Evolutionary conservation across 2,329 filamentous ascomycete genomes (phyloP).

Genomic region (Lasiodiplodia gonubiensis): DNA sequence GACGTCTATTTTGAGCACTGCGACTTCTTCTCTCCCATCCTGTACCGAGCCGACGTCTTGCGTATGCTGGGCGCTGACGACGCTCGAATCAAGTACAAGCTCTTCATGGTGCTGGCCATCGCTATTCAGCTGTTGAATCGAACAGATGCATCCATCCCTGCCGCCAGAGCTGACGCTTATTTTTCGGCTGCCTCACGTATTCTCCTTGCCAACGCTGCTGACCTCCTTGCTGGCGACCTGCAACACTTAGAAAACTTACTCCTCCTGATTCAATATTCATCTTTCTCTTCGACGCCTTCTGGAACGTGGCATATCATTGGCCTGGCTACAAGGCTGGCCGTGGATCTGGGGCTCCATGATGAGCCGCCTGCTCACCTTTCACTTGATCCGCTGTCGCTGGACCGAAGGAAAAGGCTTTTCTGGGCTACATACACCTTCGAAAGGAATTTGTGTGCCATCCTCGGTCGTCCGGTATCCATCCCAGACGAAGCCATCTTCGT

Average conservation of each 20-base stretch:
- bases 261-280: not conserved
- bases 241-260: slow-evolving; percentile 5
- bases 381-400: slow-evolving; percentile 1
- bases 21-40: slow-evolving; percentile 9
- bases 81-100: not conserved
- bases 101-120: slow-evolving; percentile 4
- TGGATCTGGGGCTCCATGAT: slow-evolving; percentile 4
- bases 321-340: slow-evolving; percentile 1
- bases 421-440: slow-evolving; percentile 9
- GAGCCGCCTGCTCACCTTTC: not conserved
- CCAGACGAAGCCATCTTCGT: slow-evolving; percentile 7
- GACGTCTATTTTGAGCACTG: slow-evolving; percentile 7
- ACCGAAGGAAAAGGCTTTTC: slow-evolving; percentile 7
- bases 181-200: not conserved
- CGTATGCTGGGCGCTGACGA: not conserved
- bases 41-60: not conserved
- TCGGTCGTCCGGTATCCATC: not conserved
- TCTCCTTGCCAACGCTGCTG: not conserved
- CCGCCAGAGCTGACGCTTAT: not conserved
- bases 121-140: slow-evolving; percentile 3
- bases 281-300: not conserved
- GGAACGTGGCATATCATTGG: slow-evolving; percentile 6
- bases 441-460: not conserved
- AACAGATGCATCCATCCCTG: slow-evolving; percentile 3
- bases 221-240: slow-evolving; percentile 1